Evolutionary conservation across 352 stramenopile species (phyloP), one percentile per base, ranked within the genome.

Genomic region (Phytophthora chlamydospora): DNA sequence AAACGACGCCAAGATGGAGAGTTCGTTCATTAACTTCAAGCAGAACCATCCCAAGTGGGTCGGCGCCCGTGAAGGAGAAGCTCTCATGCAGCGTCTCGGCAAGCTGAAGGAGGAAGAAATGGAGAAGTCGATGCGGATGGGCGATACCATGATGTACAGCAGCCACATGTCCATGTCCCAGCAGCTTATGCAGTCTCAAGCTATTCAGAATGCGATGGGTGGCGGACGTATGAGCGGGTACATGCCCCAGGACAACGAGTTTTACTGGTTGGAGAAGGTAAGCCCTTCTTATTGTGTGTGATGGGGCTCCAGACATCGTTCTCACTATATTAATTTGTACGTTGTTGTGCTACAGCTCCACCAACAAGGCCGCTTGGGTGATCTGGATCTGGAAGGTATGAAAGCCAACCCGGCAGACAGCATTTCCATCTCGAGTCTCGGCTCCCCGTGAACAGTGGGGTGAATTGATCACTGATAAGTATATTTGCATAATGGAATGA

Each of bases 1-100:
- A 19, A 90, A 97, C 64, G 90, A 96, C 50, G 53, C 69, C 16
- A 99, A 99, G 76, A 98, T 99, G 93, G 96, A 99, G 68, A 98
- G 97, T 39, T 98, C 88, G 38, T 98, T 98, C 65, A 89, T 99
- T 49, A 98, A 93, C 51, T 99, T 99, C 70, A 98, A 97, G 65
- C 85, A 92, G 50, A 95, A 95, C 45, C 88, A 97, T 62, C 89
- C 89, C 5, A 85, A 78, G 33, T 97, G 89, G 89, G 77, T 92
- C 29, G 87, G 87, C 19, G 81, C 76, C 5, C 60, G 76, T 31
- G 85, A 94, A 68, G 87, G 87, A 62, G 87, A 96, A 29, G 73
- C 57, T 14, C 70, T 96, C 1, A 81, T 93, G 65, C 56, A 87
- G 50, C 77, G 82, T 3, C 64, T 96, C 16, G 78, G 71, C 0